Evolutionary conservation across 2,329 filamentous ascomycete species (phyloP), one percentile per base, ranked within the genome.

Genomic region (Colletotrichum sp.): DNA sequence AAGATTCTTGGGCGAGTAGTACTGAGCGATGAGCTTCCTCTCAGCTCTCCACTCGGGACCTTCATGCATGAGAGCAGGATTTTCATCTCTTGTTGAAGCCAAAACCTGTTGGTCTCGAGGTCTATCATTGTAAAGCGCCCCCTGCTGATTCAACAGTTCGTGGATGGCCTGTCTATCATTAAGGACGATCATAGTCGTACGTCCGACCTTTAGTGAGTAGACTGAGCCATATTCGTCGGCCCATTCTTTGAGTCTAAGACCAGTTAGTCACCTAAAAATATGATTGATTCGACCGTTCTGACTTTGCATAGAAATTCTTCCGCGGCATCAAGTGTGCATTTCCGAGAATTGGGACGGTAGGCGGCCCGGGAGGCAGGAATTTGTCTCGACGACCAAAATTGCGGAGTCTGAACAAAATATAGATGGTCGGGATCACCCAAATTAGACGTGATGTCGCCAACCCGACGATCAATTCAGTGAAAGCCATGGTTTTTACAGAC

Each of bases 21-120:
- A 81, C 66, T 87, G 84, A 70, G 89, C 86, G 8, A 88, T 80
- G 5, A 88, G 78, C 73, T 86, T 87, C n/a, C 89, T 83, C n/a
- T 85, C 84, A 5, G 78, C 82, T 8, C 86, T 82, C 89, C 89
- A 90, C 22, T 80, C 82, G 16, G 84, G 80, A 1, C 86, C 85
- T 63, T 89, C 88, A 48, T 87, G 80, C 85, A 89, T 88, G 6
- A 89, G 4, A 22, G 69, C 55, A 5, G 32, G 52, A 3, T 75
- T 75, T 16, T 75, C 69, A 10, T 30, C 30, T 22, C 24, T n/a
- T n/a, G 44, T 28, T 2, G 62, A n/a, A 34, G 55, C 16, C 4
- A 15, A 13, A 5, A 57, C 71, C 5, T 75, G 73, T n/a, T 55
- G 52, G 16, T 72, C 73, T 8, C 13, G 8, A 3, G 88, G 87